A percentile compares a stretch with the other conserved stretches of the same genome.
Conservation (phyloP, 306 rosid genomes). For the Corylus heterophylla region DNA sequence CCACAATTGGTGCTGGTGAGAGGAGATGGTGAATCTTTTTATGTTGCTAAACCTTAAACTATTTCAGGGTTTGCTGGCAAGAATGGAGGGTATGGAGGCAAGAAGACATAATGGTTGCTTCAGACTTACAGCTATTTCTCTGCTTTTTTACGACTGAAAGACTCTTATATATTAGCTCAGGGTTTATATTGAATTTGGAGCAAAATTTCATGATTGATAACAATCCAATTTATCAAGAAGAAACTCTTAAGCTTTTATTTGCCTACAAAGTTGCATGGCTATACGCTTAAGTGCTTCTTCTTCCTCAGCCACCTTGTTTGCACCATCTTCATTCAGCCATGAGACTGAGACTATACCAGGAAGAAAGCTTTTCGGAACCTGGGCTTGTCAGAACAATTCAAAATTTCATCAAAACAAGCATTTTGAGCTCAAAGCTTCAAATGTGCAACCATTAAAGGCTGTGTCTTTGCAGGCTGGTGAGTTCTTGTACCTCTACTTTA, state of each 20-base stretch:
- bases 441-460: slow-evolving; percentile 67
- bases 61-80: neutral
- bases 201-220: neutral
- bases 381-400: slow-evolving; percentile 42
- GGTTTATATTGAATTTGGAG: neutral
- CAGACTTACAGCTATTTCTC: neutral
- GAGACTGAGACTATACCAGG: neutral
- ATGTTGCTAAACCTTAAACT: neutral
- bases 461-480: slow-evolving; percentile 70
- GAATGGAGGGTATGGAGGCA: neutral
- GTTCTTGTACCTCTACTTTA: slow-evolving; percentile 22
- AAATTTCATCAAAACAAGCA: slow-evolving; percentile 35
- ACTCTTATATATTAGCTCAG: neutral
- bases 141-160: neutral
- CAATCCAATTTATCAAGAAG: neutral
- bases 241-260: neutral
- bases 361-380: neutral
- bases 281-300: slow-evolving; percentile 18
- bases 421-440: slow-evolving; percentile 73
- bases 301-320: slow-evolving; percentile 4
- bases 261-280: slow-evolving; percentile 12
- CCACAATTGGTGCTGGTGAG: neutral
- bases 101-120: neutral
- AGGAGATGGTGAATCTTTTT: neutral
- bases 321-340: slow-evolving; percentile 1